Conservation (phyloP, 352 stramenopile genomes). For the Phytophthora quininea region DNA sequence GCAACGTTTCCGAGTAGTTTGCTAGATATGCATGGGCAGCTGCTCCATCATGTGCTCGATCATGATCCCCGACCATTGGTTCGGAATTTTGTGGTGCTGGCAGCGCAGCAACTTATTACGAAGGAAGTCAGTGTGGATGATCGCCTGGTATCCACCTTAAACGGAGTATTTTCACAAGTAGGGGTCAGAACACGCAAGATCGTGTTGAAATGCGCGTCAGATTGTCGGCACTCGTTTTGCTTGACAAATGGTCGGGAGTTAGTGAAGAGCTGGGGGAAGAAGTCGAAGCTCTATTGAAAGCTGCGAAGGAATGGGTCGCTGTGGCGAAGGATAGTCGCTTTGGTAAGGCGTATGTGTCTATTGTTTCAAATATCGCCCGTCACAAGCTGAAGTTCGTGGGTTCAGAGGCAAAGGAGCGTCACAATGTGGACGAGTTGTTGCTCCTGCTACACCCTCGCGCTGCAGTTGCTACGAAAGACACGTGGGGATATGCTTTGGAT, state of each 20-base stretch:
- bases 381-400: conserved; percentile 16
- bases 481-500: conserved; percentile 28
- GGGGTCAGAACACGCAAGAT: background rate
- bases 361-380: conserved; percentile 29
- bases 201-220: conserved; percentile 26
- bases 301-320: conserved; percentile 19
- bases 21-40: conserved; percentile 32
- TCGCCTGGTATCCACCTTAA: conserved; percentile 18
- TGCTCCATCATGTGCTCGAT: conserved; percentile 38
- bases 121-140: conserved; percentile 8
- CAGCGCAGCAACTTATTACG: conserved; percentile 33
- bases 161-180: conserved; percentile 29
- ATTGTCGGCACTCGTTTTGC: conserved; percentile 38
- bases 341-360: conserved; percentile 26
- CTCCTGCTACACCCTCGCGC: conserved; percentile 38
- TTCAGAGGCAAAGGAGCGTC: background rate
- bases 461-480: conserved; percentile 17
- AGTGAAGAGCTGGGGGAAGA: conserved; percentile 23
- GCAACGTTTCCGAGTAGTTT: conserved; percentile 22
- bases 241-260: conserved; percentile 31
- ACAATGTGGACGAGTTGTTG: conserved; percentile 30
- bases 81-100: conserved; percentile 40
- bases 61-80: conserved; percentile 38
- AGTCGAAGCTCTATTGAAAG: conserved; percentile 14
- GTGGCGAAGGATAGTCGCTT: conserved; percentile 31